These are phyloP conservation scores for Salix koriyanagi DNA, from an alignment of 345 rosid genomes.

Conservation along the genomic window DNA sequence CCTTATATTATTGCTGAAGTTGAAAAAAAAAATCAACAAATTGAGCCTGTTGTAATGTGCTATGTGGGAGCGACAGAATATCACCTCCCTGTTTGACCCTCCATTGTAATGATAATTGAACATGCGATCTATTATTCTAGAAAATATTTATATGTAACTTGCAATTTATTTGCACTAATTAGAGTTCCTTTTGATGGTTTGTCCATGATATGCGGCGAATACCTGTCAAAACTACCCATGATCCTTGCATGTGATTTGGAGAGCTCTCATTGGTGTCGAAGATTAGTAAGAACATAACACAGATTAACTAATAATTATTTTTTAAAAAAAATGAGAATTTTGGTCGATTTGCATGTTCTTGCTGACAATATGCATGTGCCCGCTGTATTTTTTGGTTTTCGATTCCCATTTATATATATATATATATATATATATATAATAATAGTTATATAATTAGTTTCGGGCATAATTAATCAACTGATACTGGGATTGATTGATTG, in stretches of 20 bases:
- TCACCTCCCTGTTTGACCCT: not conserved
- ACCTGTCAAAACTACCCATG: slow-evolving; percentile 58
- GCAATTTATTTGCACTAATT: not conserved
- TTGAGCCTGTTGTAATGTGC: slow-evolving; percentile 12
- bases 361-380: slow-evolving; percentile 32
- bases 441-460: too few species aligned
- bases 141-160: not conserved
- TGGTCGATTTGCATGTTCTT: slow-evolving; percentile 30
- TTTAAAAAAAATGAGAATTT: slow-evolving; percentile 20
- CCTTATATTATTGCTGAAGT: too few species aligned
- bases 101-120: not conserved
- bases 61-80: slow-evolving; percentile 5
- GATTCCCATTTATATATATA: too few species aligned
- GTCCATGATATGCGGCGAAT: slow-evolving; percentile 49
- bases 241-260: slow-evolving; percentile 58
- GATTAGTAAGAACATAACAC: not conserved
- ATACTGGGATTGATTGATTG: not conserved
- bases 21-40: not conserved
- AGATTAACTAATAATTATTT: not conserved
- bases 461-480: too few species aligned
- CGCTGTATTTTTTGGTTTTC: slow-evolving; percentile 7
- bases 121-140: not conserved
- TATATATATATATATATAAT: too few species aligned
- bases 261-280: not conserved
- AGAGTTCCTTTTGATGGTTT: slow-evolving; percentile 9